These are phyloP conservation scores for Tagetes erecta DNA, from an alignment of 129 eudicot species.

Conservation along the genomic window DNA sequence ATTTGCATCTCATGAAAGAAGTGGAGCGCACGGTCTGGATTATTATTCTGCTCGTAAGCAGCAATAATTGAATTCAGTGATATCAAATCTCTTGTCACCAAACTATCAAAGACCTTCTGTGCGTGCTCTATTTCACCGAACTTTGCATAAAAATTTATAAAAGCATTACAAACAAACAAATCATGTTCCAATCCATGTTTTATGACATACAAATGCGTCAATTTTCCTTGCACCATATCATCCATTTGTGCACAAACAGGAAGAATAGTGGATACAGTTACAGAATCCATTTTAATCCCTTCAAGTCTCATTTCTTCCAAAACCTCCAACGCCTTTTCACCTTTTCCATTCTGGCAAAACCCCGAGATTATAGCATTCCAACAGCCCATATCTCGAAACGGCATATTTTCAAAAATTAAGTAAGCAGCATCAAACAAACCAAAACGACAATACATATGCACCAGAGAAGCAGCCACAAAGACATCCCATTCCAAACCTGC, in stretches of 20 bases:
- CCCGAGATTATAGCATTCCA: conserved; percentile 93
- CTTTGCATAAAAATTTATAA: conserved; percentile 80
- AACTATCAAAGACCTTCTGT: conserved; percentile 54
- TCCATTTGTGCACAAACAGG: conserved; percentile 68
- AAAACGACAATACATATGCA: conserved; percentile 83
- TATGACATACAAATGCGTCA: conserved; percentile 62
- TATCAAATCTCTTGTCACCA: conserved; percentile 63
- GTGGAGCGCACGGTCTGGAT: conserved; percentile 44
- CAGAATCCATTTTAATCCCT: conserved; percentile 62
- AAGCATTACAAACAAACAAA: conserved; percentile 71
- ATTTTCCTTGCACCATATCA: conserved; percentile 47
- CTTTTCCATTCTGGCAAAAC: conserved; percentile 69
- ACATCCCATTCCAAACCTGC: conserved; percentile 77
- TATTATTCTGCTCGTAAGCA: conserved; percentile 76
- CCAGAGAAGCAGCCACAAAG: conserved; percentile 75
- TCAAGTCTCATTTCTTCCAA: conserved; percentile 67
- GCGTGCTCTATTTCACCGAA: conserved; percentile 58
- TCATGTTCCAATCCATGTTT: conserved; percentile 73
- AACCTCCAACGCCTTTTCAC: conserved; percentile 52
- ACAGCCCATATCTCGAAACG: conserved; percentile 72
- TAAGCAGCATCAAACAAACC: conserved; percentile 52
- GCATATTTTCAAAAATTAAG: conserved; percentile 60
- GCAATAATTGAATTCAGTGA: conserved; percentile 92
- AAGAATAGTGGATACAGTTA: conserved; percentile 68
- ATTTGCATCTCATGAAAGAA: conserved; percentile 51